phyloP scores from a whole-genome alignment of 345 rosid genomes.

The Mangifera indica region DNA sequence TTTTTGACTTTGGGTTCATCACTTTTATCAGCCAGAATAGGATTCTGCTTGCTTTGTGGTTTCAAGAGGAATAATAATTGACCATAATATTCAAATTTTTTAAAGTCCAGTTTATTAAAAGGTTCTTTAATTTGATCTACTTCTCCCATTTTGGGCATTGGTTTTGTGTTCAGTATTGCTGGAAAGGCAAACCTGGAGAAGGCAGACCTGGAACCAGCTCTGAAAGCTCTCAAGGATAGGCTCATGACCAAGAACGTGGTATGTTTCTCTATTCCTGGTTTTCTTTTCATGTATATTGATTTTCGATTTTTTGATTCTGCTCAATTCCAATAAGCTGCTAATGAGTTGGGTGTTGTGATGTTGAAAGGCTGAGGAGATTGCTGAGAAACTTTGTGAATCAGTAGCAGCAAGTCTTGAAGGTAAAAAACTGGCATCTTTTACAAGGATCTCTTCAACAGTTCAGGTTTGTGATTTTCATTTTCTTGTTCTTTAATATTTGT shows the following conservation, averaged over 20 bases:
- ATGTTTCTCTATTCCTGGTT: slow-evolving; percentile 25
- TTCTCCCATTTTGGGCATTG: slow-evolving; percentile 6
- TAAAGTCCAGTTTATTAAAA: background rate
- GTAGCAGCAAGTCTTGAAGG: slow-evolving; percentile 97
- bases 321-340: background rate
- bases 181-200: slow-evolving; percentile 96
- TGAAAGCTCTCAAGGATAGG: slow-evolving; percentile 95
- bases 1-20: background rate
- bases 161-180: slow-evolving; percentile 65
- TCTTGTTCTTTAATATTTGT: slow-evolving; percentile 1
- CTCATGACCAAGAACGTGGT: slow-evolving; percentile 99
- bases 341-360: slow-evolving; percentile 10
- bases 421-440: slow-evolving; percentile 91
- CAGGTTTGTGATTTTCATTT: slow-evolving; percentile 53
- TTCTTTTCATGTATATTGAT: background rate
- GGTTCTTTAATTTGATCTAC: background rate
- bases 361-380: slow-evolving; percentile 94
- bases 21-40: too few relatives aligned
- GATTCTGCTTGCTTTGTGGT: too few relatives aligned
- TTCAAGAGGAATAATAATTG: background rate
- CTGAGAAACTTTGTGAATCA: slow-evolving; percentile 97
- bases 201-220: slow-evolving; percentile 87
- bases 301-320: slow-evolving; percentile 8
- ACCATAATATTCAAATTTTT: background rate
- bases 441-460: slow-evolving; percentile 93